Conservation (phyloP, 768 basidiomycete genomes). For the Tylopilus intermedius region DNA sequence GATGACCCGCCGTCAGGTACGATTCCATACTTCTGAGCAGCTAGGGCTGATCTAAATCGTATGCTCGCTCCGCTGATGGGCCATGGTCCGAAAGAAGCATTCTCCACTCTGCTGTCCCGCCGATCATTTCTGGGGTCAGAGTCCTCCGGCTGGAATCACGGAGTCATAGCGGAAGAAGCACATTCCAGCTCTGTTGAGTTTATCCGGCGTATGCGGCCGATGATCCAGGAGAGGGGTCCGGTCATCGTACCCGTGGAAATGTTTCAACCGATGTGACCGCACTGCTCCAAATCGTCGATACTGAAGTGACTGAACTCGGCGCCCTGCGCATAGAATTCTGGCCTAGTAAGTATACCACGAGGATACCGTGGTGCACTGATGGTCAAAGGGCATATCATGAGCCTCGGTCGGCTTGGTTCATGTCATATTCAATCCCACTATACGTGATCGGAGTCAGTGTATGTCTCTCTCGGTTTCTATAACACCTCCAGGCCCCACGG, state of each 20-base stretch:
- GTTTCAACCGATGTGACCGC: background rate
- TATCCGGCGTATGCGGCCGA: too few relatives aligned
- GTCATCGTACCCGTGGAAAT: background rate
- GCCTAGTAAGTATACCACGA: background rate
- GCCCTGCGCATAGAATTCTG: background rate
- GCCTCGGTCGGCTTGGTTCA: background rate
- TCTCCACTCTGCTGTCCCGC: background rate
- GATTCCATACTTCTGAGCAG: background rate
- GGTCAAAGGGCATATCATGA: background rate
- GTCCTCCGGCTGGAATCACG: background rate
- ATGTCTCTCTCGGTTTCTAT: background rate
- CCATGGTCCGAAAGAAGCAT: background rate
- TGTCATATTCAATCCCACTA: background rate
- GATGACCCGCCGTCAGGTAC: background rate
- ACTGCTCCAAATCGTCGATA: background rate
- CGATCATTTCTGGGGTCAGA: too few relatives aligned
- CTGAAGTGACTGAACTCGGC: background rate
- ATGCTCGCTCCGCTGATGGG: too few relatives aligned
- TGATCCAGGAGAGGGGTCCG: background rate
- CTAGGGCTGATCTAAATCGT: background rate
- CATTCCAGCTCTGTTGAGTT: background rate
- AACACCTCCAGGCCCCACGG: background rate
- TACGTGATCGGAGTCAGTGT: background rate
- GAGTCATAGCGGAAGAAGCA: background rate
- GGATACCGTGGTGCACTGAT: background rate